Percentiles rank a stretch among this genome's conserved stretches.
Conservation (phyloP, 2,329 filamentous ascomycete species). For the Aurifilum marmelostoma region DNA sequence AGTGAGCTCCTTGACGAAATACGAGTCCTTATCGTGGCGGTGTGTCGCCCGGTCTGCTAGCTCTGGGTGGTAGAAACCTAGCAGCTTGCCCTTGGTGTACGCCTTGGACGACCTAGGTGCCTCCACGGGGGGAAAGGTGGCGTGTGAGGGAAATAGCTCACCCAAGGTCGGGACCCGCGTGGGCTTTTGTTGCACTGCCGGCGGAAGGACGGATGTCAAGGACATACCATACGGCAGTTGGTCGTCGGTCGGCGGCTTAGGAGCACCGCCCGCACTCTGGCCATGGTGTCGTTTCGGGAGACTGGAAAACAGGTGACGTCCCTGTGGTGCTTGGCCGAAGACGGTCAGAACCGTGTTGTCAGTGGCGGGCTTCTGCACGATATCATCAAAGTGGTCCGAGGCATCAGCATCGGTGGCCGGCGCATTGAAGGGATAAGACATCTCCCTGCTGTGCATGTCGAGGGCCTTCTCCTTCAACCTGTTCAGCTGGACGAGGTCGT, state of each 20-base stretch:
- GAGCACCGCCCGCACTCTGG: conserved; percentile 32
- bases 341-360: conserved; percentile 72
- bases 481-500: conserved; percentile 49
- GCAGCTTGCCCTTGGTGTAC: conserved; percentile 61
- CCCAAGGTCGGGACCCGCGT: conserved; percentile 67
- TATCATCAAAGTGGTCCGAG: conserved; percentile 43
- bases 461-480: conserved; percentile 66
- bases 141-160: conserved; percentile 72
- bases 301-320: conserved; percentile 85
- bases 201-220: conserved; percentile 66
- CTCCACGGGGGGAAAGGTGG: conserved; percentile 66
- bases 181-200: conserved; percentile 47
- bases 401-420: conserved; percentile 38
- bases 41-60: conserved; percentile 56
- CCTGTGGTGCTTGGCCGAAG: conserved; percentile 72
- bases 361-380: conserved; percentile 43
- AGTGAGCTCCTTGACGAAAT: conserved; percentile 67
- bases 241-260: conserved; percentile 61
- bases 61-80: conserved; percentile 43
- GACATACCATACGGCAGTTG: conserved; percentile 76
- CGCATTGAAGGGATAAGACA: conserved; percentile 51
- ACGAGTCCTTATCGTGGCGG: conserved; percentile 53
- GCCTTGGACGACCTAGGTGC: conserved; percentile 74
- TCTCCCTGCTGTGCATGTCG: conserved; percentile 64
- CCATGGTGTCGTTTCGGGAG: conserved; percentile 59